These are phyloP conservation scores for Rhizopogon roseolus DNA, from an alignment of 768 basidiomycete genomes.

Conservation along the genomic window DNA sequence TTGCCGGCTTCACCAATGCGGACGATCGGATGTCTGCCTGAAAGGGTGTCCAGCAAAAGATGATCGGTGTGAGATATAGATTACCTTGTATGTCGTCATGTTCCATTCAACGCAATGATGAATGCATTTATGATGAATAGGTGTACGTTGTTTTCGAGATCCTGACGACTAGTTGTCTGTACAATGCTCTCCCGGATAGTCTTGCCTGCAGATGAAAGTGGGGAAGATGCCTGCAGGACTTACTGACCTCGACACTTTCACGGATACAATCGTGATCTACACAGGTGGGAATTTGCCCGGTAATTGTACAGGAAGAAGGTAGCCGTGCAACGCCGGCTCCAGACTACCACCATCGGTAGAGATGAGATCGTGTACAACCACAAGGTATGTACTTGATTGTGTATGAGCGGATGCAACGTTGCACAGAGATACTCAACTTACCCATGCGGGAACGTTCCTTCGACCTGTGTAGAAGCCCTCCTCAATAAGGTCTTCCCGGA, in stretches of 20 bases:
- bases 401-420: not conserved
- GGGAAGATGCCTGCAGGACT: not conserved
- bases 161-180: constrained; percentile 71
- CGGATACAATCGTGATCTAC: constrained; percentile 45
- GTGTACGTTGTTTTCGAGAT: constrained; percentile 65
- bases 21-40: constrained; percentile 92
- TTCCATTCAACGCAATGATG: constrained; percentile 90
- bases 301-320: constrained; percentile 81
- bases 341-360: constrained; percentile 79
- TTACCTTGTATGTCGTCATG: constrained; percentile 91
- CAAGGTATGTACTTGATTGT: constrained; percentile 66
- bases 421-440: constrained; percentile 26
- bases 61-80: not conserved
- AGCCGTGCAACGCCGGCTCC: constrained; percentile 85
- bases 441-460: constrained; percentile 90
- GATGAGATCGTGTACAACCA: constrained; percentile 94
- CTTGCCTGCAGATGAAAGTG: constrained; percentile 53
- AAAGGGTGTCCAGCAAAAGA: constrained; percentile 4
- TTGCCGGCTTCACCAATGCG: constrained; percentile 98
- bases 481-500: constrained; percentile 87
- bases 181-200: constrained; percentile 97
- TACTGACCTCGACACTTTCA: constrained; percentile 67
- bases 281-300: constrained; percentile 57
- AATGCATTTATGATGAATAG: constrained; percentile 94
- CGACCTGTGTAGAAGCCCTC: constrained; percentile 80